Evolutionary conservation across 2,329 filamentous ascomycete species (phyloP), one percentile per base, ranked within the genome.

Genomic region (Capronia americana): DNA sequence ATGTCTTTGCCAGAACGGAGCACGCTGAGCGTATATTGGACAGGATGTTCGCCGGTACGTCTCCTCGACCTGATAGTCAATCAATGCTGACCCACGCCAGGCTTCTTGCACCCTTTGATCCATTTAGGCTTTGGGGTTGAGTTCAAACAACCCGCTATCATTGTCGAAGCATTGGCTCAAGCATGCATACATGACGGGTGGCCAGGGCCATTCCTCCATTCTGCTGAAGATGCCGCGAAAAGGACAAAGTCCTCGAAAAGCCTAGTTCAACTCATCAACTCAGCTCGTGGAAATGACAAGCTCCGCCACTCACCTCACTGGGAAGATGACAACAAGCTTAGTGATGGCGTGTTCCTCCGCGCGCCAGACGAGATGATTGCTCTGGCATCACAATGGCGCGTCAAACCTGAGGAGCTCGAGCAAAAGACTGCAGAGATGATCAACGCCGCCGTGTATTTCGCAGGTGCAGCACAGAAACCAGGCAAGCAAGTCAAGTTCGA

Each of bases 101-200:
- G 89, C 1, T 85, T 92, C 70, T 73, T 91, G 7, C 91, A 95
- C 73, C 91, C 92, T 3, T 79, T 93, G 30, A 92, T 96, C 68
- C 91, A 95, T 76, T 83, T 94, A n/a, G 90, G 91, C 65, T 93
- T 91, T 74, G 92, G 90, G 11, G 76, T 96, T 41, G 92, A 95
- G 74, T 94, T 91, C 81, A 73, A 82, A 4, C 91, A 93, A 75
- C 90, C 91, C 1, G 88, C 88, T 34, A 87, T 95, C 67, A 84
- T 96, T 23, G 90, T 91, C 7, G 87, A 92, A 78, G 92, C 82
- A 1, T 84, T 96, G 7, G 91, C 92, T 1, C 89, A 93, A 79
- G 84, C 90, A 0, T 86, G 88, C 10, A 86, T 90, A 2, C 91
- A 94, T 73, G 77, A 82, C 24, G 41, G 59, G 12, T 72, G 65